Conservation (phyloP, 1,284 basidiomycete genomes). For the Ganoderma lingzhi region DNA sequence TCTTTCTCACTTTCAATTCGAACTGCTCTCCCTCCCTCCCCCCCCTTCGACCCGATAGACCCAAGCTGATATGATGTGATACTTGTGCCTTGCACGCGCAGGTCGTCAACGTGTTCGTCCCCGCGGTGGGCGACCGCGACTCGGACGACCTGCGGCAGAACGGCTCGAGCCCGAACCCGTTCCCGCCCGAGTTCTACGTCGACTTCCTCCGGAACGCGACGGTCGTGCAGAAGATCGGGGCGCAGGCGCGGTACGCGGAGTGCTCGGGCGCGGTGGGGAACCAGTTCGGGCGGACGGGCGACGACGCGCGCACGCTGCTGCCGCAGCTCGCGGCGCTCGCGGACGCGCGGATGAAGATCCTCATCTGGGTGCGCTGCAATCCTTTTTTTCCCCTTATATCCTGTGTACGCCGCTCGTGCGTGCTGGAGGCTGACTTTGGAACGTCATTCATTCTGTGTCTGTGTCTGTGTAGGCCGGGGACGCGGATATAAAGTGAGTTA, state of each 20-base stretch:
- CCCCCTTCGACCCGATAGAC: too few relatives aligned
- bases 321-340: slow-evolving; percentile 60
- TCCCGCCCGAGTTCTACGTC: slow-evolving; percentile 65
- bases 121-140: slow-evolving; percentile 61
- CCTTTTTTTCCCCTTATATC: too few relatives aligned
- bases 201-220: slow-evolving; percentile 49
- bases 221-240: slow-evolving; percentile 57
- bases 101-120: slow-evolving; percentile 55
- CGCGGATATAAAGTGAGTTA: slow-evolving; percentile 65
- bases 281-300: slow-evolving; percentile 53
- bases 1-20: too few relatives aligned
- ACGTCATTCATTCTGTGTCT: neutral
- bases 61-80: too few relatives aligned
- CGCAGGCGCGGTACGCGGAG: slow-evolving; percentile 49
- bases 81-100: slow-evolving; percentile 32
- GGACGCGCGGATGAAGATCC: slow-evolving; percentile 60
- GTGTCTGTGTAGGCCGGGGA: slow-evolving; percentile 60
- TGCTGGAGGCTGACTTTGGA: neutral
- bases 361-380: slow-evolving; percentile 60
- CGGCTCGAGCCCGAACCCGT: slow-evolving; percentile 50
- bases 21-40: too few relatives aligned
- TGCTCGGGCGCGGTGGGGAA: slow-evolving; percentile 32
- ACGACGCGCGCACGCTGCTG: slow-evolving; percentile 62
- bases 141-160: slow-evolving; percentile 65
- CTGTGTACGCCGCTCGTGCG: neutral